Conservation (phyloP, 2,329 filamentous ascomycete species). For the Penicillium italicum region DNA sequence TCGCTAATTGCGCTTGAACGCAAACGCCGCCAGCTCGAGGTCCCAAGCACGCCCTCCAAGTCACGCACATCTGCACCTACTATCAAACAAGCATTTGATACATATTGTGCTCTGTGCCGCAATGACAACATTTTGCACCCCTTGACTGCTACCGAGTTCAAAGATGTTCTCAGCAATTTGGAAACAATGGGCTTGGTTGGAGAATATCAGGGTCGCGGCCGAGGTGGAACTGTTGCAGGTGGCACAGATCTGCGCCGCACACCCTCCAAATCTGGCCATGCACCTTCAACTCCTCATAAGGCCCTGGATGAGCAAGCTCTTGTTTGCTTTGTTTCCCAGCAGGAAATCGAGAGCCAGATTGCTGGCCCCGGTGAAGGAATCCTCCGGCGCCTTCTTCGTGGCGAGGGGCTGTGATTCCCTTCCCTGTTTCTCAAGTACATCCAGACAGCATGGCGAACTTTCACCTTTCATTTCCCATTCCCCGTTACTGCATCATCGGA, state of each 20-base stretch:
- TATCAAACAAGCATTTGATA: conserved; percentile 76
- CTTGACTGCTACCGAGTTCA: conserved; percentile 85
- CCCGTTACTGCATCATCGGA: conserved; percentile 12
- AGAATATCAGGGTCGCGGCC: conserved; percentile 64
- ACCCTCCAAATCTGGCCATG: conserved; percentile 65
- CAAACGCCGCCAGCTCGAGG: conserved; percentile 50
- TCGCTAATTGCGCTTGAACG: conserved; percentile 83
- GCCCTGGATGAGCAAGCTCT: conserved; percentile 71
- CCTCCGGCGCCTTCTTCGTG: conserved; percentile 40
- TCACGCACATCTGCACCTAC: conserved; percentile 63
- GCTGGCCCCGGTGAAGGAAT: conserved; percentile 52
- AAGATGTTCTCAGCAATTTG: conserved; percentile 83
- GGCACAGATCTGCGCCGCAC: conserved; percentile 56
- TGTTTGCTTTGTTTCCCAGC: conserved; percentile 74
- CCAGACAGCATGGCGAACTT: background rate
- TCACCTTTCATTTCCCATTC: background rate
- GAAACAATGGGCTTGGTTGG: conserved; percentile 82
- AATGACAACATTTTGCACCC: conserved; percentile 86
- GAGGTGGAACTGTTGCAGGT: conserved; percentile 57
- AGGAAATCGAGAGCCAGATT: conserved; percentile 70
- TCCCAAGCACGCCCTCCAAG: conserved; percentile 58
- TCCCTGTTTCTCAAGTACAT: background rate
- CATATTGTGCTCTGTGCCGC: conserved; percentile 78
- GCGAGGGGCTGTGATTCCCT: conserved; percentile 33
- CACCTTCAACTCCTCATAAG: conserved; percentile 50